These are phyloP conservation scores for Myxozyma neotropica DNA, from an alignment of 805 yeast genomes.

Conservation along the genomic window DNA sequence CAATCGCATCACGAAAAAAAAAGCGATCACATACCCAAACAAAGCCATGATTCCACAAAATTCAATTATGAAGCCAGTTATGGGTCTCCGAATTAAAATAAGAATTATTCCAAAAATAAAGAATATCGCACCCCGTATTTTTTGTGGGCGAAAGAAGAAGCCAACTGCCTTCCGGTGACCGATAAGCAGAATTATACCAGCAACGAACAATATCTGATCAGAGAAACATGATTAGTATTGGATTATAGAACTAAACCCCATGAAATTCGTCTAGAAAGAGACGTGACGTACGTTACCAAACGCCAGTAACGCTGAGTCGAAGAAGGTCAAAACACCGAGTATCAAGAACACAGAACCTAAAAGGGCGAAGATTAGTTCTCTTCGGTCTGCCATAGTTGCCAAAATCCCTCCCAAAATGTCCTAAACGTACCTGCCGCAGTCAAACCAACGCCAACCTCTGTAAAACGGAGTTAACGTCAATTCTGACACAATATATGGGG, in stretches of 20 bases:
- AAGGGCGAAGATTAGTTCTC: no score
- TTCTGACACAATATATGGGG: neutral
- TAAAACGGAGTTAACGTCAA: slow-evolving; percentile 19
- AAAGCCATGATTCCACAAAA: slow-evolving; percentile 85
- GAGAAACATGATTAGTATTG: neutral
- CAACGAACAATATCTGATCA: slow-evolving; percentile 58
- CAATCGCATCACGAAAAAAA: neutral
- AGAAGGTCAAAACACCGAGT: slow-evolving; percentile 80
- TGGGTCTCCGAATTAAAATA: slow-evolving; percentile 74
- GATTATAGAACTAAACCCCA: no score
- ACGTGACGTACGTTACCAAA: slow-evolving; percentile 66
- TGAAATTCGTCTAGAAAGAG: neutral
- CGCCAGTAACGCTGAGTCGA: slow-evolving; percentile 86
- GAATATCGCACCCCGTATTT: slow-evolving; percentile 82
- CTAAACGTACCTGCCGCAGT: slow-evolving; percentile 67
- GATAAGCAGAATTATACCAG: slow-evolving; percentile 83
- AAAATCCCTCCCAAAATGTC: neutral
- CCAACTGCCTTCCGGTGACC: slow-evolving; percentile 82
- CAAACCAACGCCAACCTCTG: slow-evolving; percentile 90
- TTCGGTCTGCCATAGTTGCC: no score
- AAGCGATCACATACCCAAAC: slow-evolving; percentile 53
- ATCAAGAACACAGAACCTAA: slow-evolving; percentile 68
- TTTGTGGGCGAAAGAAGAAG: slow-evolving; percentile 84
- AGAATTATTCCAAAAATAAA: slow-evolving; percentile 74
- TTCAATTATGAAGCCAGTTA: slow-evolving; percentile 83